These are phyloP conservation scores for Takakia lepidozioides DNA, from an alignment of 225 moss, liverwort and hornwort genomes.

Conservation along the genomic window DNA sequence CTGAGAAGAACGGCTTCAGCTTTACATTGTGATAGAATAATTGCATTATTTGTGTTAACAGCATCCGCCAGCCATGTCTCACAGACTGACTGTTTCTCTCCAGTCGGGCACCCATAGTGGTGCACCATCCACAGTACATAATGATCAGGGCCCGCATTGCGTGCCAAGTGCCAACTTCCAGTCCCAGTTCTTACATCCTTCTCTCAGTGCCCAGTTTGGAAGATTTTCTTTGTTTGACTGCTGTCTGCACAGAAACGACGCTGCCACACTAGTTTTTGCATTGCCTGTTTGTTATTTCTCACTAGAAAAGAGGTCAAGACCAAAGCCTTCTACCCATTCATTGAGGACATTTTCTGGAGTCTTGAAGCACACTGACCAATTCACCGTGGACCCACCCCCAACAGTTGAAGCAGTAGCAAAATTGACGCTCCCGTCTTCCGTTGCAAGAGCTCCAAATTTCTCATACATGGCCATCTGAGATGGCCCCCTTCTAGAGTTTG, in stretches of 20 bases:
- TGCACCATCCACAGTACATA: slow-evolving; percentile 87
- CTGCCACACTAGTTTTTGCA: slow-evolving; percentile 67
- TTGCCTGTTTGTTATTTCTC: slow-evolving; percentile 45
- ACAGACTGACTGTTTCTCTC: slow-evolving; percentile 58
- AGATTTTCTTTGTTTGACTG: slow-evolving; percentile 35
- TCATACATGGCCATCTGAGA: slow-evolving; percentile 32
- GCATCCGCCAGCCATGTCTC: slow-evolving; percentile 94
- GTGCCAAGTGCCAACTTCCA: slow-evolving; percentile 19
- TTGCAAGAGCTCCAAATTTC: slow-evolving; percentile 32
- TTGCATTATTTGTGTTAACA: slow-evolving; percentile 31
- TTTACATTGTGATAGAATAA: slow-evolving; percentile 49
- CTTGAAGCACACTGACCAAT: slow-evolving; percentile 69
- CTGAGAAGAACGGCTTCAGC: slow-evolving; percentile 26
- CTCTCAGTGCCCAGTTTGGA: slow-evolving; percentile 47
- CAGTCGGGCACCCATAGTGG: slow-evolving; percentile 59
- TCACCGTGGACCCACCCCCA: slow-evolving; percentile 75
- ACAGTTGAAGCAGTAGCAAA: slow-evolving; percentile 48
- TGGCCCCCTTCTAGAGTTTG: slow-evolving; percentile 50
- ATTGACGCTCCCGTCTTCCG: slow-evolving; percentile 43
- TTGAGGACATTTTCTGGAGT: slow-evolving; percentile 63
- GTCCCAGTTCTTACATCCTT: slow-evolving; percentile 55
- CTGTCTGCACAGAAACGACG: slow-evolving; percentile 41
- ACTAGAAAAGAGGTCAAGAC: slow-evolving; percentile 36
- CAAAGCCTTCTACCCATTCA: slow-evolving; percentile 56
- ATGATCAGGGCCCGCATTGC: slow-evolving; percentile 47